Evolutionary conservation across 2,329 filamentous ascomycete species (phyloP).

Genomic region (Chaetomiaceae sp.): DNA sequence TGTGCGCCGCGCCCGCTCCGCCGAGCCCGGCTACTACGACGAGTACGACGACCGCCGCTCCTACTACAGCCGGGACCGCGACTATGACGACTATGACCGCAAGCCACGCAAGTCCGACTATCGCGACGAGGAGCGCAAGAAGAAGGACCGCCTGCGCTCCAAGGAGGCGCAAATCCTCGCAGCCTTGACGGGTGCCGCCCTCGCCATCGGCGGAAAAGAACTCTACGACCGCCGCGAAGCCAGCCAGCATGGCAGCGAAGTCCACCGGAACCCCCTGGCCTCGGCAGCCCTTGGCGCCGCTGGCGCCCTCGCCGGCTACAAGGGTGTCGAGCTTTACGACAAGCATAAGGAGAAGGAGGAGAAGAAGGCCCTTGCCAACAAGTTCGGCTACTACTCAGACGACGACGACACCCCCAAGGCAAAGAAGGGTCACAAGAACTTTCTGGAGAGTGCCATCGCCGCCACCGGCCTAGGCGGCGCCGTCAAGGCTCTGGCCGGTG

Average conservation of each 20-base stretch:
- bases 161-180: slow-evolving; percentile 64
- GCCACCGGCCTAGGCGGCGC: slow-evolving; percentile 59
- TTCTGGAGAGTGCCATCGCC: slow-evolving; percentile 58
- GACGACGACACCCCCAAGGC: slow-evolving; percentile 50
- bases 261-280: slow-evolving; percentile 55
- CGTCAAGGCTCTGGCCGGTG: slow-evolving; percentile 55
- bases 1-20: slow-evolving; percentile 59
- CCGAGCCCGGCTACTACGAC: slow-evolving; percentile 57
- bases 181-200: slow-evolving; percentile 59
- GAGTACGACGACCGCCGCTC: slow-evolving; percentile 48
- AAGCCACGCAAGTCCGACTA: slow-evolving; percentile 43
- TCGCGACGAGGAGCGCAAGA: slow-evolving; percentile 56
- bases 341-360: slow-evolving; percentile 55
- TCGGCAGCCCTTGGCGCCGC: slow-evolving; percentile 60
- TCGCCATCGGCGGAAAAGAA: slow-evolving; percentile 63
- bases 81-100: slow-evolving; percentile 44
- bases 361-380: slow-evolving; percentile 50
- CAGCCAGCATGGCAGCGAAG: slow-evolving; percentile 44
- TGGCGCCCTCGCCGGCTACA: slow-evolving; percentile 60
- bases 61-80: slow-evolving; percentile 37
- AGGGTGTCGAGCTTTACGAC: slow-evolving; percentile 59
- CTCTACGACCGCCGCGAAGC: slow-evolving; percentile 60
- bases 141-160: slow-evolving; percentile 49
- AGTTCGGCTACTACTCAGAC: slow-evolving; percentile 55
- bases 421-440: slow-evolving; percentile 60